Evolutionary conservation across 768 basidiomycete genomes (phyloP).

Genomic region (Leccinum variicolor): DNA sequence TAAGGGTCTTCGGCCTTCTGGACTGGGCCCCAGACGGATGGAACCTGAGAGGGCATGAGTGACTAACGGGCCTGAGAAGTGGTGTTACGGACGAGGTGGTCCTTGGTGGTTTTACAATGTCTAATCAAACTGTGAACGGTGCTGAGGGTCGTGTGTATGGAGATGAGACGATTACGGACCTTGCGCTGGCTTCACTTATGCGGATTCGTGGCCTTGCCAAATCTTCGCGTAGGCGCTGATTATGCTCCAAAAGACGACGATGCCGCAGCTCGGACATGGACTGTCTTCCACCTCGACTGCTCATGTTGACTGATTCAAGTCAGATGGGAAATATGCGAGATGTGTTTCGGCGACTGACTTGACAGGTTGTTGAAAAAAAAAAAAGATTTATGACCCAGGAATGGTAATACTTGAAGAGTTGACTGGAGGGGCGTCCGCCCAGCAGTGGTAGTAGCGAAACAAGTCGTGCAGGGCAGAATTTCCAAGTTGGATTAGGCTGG

Average conservation of each 20-base stretch:
- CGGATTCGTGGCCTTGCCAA: constrained; percentile 66
- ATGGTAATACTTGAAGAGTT: constrained; percentile 3
- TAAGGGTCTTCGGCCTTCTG: constrained; percentile 92
- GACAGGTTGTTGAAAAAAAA: background rate
- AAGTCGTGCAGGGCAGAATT: constrained; percentile 3
- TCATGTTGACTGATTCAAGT: constrained; percentile 40
- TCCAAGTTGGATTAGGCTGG: background rate
- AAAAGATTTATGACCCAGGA: background rate
- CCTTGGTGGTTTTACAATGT: constrained; percentile 71
- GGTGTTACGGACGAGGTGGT: constrained; percentile 52
- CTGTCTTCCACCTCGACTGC: constrained; percentile 59
- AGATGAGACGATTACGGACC: constrained; percentile 38
- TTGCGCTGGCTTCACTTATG: constrained; percentile 69
- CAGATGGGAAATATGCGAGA: constrained; percentile 1
- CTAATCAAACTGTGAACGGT: constrained; percentile 53
- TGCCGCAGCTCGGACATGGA: constrained; percentile 83
- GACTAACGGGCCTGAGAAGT: constrained; percentile 1
- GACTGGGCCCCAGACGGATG: constrained; percentile 97
- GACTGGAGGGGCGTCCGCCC: background rate
- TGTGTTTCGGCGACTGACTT: constrained; percentile 7
- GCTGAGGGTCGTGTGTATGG: constrained; percentile 5
- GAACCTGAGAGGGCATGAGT: constrained; percentile 54
- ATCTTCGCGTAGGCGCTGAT: constrained; percentile 74
- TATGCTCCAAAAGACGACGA: constrained; percentile 73
- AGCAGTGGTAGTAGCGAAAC: constrained; percentile 10